Percentiles rank a stretch among this genome's conserved stretches.
These are phyloP conservation scores for Xylariaceae sp. DNA, from an alignment of 2,329 filamentous ascomycete species.

Conservation along the genomic window DNA sequence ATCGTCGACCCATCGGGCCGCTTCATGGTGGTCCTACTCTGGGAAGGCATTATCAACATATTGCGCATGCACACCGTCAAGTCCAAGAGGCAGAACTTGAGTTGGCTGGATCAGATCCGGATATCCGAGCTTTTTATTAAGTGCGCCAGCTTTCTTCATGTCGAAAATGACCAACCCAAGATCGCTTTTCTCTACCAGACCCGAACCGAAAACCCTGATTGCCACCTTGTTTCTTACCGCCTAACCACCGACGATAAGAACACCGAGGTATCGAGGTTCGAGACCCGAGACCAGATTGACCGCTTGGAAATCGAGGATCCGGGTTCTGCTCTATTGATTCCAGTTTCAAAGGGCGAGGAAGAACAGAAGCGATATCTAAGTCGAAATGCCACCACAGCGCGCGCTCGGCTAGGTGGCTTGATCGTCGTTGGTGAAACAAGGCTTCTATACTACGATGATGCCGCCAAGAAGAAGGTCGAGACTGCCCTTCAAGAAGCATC, in stretches of 20 bases:
- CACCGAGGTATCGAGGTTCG: slow-evolving; percentile 50
- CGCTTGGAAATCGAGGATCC: slow-evolving; percentile 51
- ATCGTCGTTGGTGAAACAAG: slow-evolving; percentile 75
- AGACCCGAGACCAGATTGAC: slow-evolving; percentile 52
- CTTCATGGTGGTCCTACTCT: slow-evolving; percentile 55
- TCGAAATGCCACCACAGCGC: slow-evolving; percentile 49
- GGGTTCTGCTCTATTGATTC: slow-evolving; percentile 58
- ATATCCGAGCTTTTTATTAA: slow-evolving; percentile 59
- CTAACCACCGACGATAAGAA: slow-evolving; percentile 57
- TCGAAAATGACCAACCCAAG: slow-evolving; percentile 54
- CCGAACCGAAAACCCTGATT: slow-evolving; percentile 48
- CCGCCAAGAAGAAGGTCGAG: slow-evolving; percentile 62
- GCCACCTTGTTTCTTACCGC: slow-evolving; percentile 55
- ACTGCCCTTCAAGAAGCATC: slow-evolving; percentile 67
- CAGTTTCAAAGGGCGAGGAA: slow-evolving; percentile 52
- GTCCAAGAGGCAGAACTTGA: slow-evolving; percentile 41
- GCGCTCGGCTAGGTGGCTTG: slow-evolving; percentile 63
- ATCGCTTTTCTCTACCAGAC: slow-evolving; percentile 57
- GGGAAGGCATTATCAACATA: slow-evolving; percentile 57
- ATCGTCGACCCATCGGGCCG: slow-evolving; percentile 74
- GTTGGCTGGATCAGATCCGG: slow-evolving; percentile 51
- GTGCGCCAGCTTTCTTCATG: slow-evolving; percentile 53
- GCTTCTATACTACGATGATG: slow-evolving; percentile 79
- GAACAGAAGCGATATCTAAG: slow-evolving; percentile 58
- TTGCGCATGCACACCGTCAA: slow-evolving; percentile 48